Conservation (phyloP, 1,284 basidiomycete species). For the Irpex rosettiformis region DNA sequence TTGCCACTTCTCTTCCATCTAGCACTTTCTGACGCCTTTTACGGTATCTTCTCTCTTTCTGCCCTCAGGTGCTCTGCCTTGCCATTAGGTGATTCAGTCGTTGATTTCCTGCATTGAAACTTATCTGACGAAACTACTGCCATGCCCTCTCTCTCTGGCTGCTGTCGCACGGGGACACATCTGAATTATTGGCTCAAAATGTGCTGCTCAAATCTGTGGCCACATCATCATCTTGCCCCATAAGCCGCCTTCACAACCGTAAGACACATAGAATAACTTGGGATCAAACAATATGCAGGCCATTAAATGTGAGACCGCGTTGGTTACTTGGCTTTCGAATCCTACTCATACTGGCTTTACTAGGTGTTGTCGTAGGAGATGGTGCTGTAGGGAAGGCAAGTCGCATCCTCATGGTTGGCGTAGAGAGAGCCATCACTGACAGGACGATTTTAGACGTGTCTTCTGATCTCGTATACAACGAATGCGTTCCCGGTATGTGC, state of each 20-base stretch:
- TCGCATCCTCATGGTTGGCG: constrained; percentile 12
- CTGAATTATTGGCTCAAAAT: not conserved
- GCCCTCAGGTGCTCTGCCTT: not conserved
- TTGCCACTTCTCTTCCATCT: constrained; percentile 21
- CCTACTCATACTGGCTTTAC: not conserved
- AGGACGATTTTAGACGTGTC: constrained; percentile 70
- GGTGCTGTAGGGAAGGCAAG: constrained; percentile 98
- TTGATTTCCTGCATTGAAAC: constrained; percentile 4
- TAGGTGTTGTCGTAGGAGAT: constrained; percentile 98
- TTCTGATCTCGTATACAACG: constrained; percentile 96
- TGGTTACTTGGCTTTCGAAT: not conserved
- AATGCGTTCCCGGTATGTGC: constrained; percentile 87
- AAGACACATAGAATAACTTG: constrained; percentile 15
- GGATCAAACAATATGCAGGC: constrained; percentile 36
- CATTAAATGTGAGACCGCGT: constrained; percentile 35
- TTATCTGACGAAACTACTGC: constrained; percentile 12
- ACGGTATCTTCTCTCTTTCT: constrained; percentile 4
- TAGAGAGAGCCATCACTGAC: constrained; percentile 6
- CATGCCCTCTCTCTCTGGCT: constrained; percentile 3
- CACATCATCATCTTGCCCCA: not conserved
- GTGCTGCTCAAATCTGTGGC: not conserved
- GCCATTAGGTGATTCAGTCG: constrained; percentile 13
- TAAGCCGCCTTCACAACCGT: constrained; percentile 9
- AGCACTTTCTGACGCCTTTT: constrained; percentile 17
- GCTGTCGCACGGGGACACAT: not conserved